phyloP scores from a whole-genome alignment of 768 basidiomycete genomes.

The Stropharia rugosoannulata region DNA sequence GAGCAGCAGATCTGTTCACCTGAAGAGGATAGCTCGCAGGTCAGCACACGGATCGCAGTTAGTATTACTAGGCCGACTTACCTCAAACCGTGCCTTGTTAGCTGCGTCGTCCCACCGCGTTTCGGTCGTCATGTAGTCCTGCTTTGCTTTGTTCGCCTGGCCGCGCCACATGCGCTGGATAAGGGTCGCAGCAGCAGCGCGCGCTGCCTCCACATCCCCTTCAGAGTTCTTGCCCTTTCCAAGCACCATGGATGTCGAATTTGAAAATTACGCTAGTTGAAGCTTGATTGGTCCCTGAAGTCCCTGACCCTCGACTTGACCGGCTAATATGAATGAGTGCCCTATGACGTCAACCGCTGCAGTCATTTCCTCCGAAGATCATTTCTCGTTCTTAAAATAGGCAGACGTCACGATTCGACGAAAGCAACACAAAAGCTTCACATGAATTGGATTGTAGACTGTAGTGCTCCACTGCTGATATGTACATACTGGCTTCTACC shows the following conservation, averaged over 20 bases:
- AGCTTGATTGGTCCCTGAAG: background rate
- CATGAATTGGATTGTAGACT: too few species aligned
- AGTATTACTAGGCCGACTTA: slow-evolving; percentile 11
- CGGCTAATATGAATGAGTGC: too few species aligned
- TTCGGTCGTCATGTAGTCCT: slow-evolving; percentile 27
- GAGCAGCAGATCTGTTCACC: slow-evolving; percentile 38
- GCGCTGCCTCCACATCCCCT: slow-evolving; percentile 18
- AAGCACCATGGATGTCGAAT: slow-evolving; percentile 6
- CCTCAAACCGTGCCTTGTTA: slow-evolving; percentile 35
- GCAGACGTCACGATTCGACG: too few species aligned
- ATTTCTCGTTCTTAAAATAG: too few species aligned
- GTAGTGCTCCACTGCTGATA: too few species aligned
- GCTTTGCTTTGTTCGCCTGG: slow-evolving; percentile 22
- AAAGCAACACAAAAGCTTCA: too few species aligned
- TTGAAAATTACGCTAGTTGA: background rate
- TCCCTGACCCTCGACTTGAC: background rate
- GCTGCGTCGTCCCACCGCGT: slow-evolving; percentile 39
- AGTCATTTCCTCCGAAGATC: too few species aligned
- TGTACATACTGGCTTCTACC: too few species aligned
- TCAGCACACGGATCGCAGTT: too few species aligned
- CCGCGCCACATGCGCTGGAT: slow-evolving; percentile 42
- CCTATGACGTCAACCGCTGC: too few species aligned
- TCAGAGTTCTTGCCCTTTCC: slow-evolving; percentile 1
- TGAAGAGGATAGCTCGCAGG: background rate
- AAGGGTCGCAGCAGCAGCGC: slow-evolving; percentile 29